Conservation (phyloP, 345 rosid genomes). For the Citrus glauca region DNA sequence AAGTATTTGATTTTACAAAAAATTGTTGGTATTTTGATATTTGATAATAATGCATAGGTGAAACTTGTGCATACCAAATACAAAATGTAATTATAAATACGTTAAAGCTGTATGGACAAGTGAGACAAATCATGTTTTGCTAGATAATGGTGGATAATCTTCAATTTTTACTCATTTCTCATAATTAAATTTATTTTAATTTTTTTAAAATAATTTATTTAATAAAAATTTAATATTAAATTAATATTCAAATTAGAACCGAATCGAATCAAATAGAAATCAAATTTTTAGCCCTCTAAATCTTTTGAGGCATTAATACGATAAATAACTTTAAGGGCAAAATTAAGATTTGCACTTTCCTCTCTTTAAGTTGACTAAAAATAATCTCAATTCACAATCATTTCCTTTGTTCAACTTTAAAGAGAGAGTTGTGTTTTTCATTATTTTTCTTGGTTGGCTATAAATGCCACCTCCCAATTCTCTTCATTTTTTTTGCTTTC, state of each 20-base stretch:
- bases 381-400: neutral
- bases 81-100: neutral
- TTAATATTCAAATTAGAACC: no score
- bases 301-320: no score
- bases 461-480: conserved; percentile 37
- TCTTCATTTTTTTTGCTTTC: conserved; percentile 30
- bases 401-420: neutral
- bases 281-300: no score
- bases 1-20: no score
- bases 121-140: neutral
- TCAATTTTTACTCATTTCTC: no score
- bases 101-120: neutral
- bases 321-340: no score
- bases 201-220: no score
- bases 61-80: neutral
- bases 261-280: no score
- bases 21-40: neutral
- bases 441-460: conserved; percentile 21
- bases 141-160: no score
- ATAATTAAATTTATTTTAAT: neutral
- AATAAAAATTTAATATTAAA: no score
- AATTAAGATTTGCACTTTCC: conserved; percentile 14
- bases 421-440: neutral
- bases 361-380: conserved; percentile 13
- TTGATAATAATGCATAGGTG: neutral